A percentile compares a stretch with the other conserved stretches of the same genome.
Conservation (phyloP, 345 rosid species). For the Salix dunnii region DNA sequence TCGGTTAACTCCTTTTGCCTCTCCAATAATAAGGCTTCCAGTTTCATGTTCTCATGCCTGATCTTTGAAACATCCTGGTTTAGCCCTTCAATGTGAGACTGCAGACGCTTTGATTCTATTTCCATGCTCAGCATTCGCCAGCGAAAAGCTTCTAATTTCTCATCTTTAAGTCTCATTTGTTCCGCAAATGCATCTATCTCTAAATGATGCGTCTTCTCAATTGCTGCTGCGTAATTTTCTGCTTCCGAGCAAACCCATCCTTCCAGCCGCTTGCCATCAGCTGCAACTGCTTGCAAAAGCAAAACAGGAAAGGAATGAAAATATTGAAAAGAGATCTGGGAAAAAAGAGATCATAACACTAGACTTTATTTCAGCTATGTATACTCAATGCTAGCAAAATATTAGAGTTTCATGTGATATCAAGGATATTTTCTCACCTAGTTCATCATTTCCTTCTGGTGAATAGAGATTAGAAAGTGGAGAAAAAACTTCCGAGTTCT, state of each 20-base stretch:
- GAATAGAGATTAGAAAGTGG: constrained; percentile 40
- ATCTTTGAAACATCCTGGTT: constrained; percentile 56
- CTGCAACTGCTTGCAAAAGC: constrained; percentile 37
- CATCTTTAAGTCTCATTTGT: constrained; percentile 74
- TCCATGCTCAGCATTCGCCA: constrained; percentile 74
- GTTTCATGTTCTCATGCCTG: constrained; percentile 49
- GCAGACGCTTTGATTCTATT: constrained; percentile 64
- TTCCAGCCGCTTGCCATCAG: constrained; percentile 49
- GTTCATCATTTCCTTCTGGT: constrained; percentile 37
- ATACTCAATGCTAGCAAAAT: neutral
- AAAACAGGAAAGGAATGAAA: constrained; percentile 13
- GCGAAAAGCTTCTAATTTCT: constrained; percentile 68
- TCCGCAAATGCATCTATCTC: constrained; percentile 71
- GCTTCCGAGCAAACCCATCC: constrained; percentile 59
- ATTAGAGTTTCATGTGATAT: neutral
- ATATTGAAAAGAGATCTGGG: neutral
- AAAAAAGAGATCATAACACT: constrained; percentile 1
- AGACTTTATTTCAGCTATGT: neutral
- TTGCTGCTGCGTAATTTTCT: constrained; percentile 47
- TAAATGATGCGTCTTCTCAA: constrained; percentile 58
- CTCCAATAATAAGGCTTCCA: constrained; percentile 44
- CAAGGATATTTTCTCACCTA: constrained; percentile 34
- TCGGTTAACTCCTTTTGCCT: constrained; percentile 51
- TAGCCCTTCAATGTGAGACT: constrained; percentile 58
- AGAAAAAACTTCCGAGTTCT: constrained; percentile 33